phyloP scores from a whole-genome alignment of 2,329 filamentous ascomycete genomes.

The Fusarium poae region DNA sequence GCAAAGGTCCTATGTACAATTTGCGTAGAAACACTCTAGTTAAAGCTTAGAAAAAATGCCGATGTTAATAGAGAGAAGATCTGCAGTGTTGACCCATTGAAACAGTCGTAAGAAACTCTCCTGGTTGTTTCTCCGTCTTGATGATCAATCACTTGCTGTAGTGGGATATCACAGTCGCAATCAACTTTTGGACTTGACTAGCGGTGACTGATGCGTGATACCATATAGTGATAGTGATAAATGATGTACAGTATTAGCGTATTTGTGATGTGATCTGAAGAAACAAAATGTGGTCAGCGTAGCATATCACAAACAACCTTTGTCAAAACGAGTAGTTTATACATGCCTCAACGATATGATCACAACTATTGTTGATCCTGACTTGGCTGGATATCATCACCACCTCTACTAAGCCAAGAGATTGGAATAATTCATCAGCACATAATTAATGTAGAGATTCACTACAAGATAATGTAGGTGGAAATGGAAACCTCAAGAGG shows the following conservation, averaged over 20 bases:
- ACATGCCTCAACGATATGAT: neutral
- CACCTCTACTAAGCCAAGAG: neutral
- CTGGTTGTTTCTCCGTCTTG: too few relatives aligned
- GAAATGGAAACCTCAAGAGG: rapidly evolving
- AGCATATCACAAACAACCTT: neutral
- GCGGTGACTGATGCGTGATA: conserved; percentile 7
- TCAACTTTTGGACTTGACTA: conserved; percentile 12
- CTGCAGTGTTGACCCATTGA: too few relatives aligned
- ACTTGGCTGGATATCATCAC: neutral
- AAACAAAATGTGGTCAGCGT: neutral
- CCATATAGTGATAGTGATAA: conserved; percentile 35
- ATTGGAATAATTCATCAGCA: too few relatives aligned
- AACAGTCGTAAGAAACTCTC: neutral
- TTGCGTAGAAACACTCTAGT: neutral
- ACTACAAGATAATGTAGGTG: neutral
- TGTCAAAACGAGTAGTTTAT: neutral
- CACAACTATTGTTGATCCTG: neutral
- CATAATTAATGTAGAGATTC: neutral
- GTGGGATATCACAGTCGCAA: conserved; percentile 9
- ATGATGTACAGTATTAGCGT: conserved; percentile 4
- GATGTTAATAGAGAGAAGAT: neutral
- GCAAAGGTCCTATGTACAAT: neutral
- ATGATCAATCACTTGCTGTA: neutral
- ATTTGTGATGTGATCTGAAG: conserved; percentile 9
- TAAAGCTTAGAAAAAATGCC: too few relatives aligned